Evolutionary conservation across 441 rosid species (phyloP), one percentile per base, ranked within the genome.

Genomic region (Eutrema salsugineum): DNA sequence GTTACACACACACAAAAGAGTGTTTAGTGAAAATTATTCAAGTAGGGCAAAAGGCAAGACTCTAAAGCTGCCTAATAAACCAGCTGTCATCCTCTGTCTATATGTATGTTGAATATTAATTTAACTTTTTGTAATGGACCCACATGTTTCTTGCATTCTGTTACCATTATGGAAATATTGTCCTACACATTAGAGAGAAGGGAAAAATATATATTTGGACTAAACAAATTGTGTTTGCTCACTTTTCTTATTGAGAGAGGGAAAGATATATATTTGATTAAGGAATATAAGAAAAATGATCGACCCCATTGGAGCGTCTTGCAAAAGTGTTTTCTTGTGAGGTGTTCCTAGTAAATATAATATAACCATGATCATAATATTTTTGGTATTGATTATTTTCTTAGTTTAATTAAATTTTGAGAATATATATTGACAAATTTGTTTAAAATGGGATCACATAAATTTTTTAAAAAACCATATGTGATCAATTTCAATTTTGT

Each of bases 1-100:
- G 7, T 16, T 28, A 48, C 6, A 38, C 32, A 20, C 11, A 36
- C 33, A 5, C 33, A 5, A 1, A 6, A 1, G 20, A 56, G 59
- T 73, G 42, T 43, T 74, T 61, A 69, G 61, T 63, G 53, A 62
- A 74, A 55, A 62, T 75, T 28, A 48, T 63, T 55, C 47, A 32
- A 63, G 75, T 76, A 69, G 66, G 75, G 75, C 75, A 69, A 69
- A 75, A 63, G 61, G 75, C 54, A 76, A 57, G 66, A 65, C 32
- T 63, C 57, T 35, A 30, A 57, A 55, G 62, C 66, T 48, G 79
- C 76, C 79, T 76, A 76, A 70, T 76, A 76, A 69, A 76, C 67
- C 68, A 76, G 76, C 72, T 76, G 79, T 70, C 63, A 53, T 63
- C 75, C 48, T 50, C 76, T 76, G 79, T 76, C 71, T 57, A 70